A percentile compares a stretch with the other conserved stretches of the same genome.
Evolutionary conservation across 169 alveolate genomes (phyloP).

Genomic region (Babesia sp.): DNA sequence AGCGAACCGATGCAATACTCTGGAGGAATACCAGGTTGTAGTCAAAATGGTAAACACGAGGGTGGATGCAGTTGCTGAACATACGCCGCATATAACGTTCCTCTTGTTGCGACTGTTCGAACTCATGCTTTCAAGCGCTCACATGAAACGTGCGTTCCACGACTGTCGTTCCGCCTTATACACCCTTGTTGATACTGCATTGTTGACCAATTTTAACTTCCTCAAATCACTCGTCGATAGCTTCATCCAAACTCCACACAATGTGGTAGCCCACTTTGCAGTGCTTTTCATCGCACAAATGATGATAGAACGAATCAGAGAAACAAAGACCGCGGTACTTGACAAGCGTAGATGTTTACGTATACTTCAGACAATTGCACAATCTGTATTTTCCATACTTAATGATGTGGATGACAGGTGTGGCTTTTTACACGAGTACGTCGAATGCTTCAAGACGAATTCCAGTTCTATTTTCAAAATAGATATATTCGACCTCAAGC

Average conservation of each 20-base stretch:
- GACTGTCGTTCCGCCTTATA: neutral
- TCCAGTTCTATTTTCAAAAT: neutral
- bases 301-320: constrained; percentile 1
- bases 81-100: neutral
- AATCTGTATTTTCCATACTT: constrained; percentile 1
- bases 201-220: constrained; percentile 3
- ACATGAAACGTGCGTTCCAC: constrained; percentile 1
- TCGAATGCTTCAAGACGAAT: constrained; percentile 2
- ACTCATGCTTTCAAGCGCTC: constrained; percentile 15
- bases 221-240: constrained; percentile 14
- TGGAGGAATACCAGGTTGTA: constrained; percentile 18
- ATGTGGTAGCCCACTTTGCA: constrained; percentile 6
- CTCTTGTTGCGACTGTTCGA: constrained; percentile 19
- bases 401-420: constrained; percentile 7
- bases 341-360: constrained; percentile 24
- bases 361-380: constrained; percentile 3
- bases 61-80: neutral
- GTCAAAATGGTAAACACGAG: constrained; percentile 6
- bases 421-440: constrained; percentile 19
- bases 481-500: neutral
- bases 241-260: neutral
- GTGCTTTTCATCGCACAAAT: constrained; percentile 7
- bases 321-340: neutral
- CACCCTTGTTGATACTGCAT: neutral
- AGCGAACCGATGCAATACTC: constrained; percentile 1